These are phyloP conservation scores for Emericellopsis cladophorae DNA, from an alignment of 2,329 filamentous ascomycete genomes.

Conservation along the genomic window DNA sequence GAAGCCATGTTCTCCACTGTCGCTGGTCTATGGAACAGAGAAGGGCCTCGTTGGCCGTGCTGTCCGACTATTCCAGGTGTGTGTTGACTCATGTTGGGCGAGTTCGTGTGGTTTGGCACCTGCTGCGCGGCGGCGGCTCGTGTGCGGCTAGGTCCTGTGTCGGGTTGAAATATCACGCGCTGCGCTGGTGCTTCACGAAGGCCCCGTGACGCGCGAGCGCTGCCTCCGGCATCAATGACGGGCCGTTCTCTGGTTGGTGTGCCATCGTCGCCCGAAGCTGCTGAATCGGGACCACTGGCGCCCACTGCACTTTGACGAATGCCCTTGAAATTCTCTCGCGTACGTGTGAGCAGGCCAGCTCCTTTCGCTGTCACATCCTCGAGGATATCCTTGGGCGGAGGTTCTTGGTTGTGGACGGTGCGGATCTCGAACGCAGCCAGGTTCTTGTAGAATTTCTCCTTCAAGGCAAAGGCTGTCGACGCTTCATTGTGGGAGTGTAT, in stretches of 20 bases:
- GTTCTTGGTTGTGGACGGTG: constrained; percentile 64
- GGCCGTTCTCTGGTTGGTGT: constrained; percentile 43
- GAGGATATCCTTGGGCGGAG: constrained; percentile 77
- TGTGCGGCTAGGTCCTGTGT: constrained; percentile 52
- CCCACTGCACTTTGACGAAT: constrained; percentile 36
- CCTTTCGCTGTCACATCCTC: constrained; percentile 82
- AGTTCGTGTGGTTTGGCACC: constrained; percentile 1
- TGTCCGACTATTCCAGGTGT: constrained; percentile 9
- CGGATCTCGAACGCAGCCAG: constrained; percentile 79
- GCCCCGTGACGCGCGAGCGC: constrained; percentile 47
- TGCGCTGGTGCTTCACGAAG: constrained; percentile 76
- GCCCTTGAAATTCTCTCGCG: constrained; percentile 58
- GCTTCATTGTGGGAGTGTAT: constrained; percentile 63
- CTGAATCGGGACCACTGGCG: constrained; percentile 32
- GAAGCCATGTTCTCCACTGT: constrained; percentile 44
- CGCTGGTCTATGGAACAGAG: constrained; percentile 36
- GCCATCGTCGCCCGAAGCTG: constrained; percentile 46
- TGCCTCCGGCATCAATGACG: constrained; percentile 37
- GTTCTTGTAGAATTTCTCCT: constrained; percentile 83
- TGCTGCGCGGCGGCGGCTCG: constrained; percentile 10
- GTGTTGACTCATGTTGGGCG: constrained; percentile 2
- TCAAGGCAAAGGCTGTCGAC: constrained; percentile 75
- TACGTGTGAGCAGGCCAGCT: constrained; percentile 65
- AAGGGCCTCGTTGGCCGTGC: constrained; percentile 27
- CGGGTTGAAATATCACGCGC: constrained; percentile 73